Percentiles rank a stretch among this genome's conserved stretches.
These are phyloP conservation scores for Uronychia binucleata DNA, from an alignment of 73 alveolate species.

Conservation along the genomic window DNA sequence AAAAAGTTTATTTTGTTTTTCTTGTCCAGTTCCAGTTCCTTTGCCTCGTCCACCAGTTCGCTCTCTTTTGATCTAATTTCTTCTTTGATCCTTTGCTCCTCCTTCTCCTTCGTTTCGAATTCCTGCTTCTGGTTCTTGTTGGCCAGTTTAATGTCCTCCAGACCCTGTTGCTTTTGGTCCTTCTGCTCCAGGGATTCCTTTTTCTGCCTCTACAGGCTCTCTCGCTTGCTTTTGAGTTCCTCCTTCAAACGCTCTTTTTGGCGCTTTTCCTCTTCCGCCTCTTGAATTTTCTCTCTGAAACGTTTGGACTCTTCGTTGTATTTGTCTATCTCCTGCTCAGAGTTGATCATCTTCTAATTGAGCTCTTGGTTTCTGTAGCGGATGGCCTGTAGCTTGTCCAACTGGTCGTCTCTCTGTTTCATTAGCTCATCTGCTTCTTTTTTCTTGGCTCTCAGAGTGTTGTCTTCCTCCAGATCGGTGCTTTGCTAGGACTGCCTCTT, in stretches of 20 bases:
- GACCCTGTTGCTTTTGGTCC: slow-evolving; percentile 47
- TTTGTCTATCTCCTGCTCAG: slow-evolving; percentile 41
- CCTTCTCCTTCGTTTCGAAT: slow-evolving; percentile 31
- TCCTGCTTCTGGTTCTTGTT: slow-evolving; percentile 59
- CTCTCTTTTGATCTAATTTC: slow-evolving; percentile 46
- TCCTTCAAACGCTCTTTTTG: slow-evolving; percentile 54
- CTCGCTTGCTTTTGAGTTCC: slow-evolving; percentile 55
- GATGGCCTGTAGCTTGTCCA: slow-evolving; percentile 39
- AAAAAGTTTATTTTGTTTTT: slow-evolving; percentile 27
- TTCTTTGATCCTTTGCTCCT: slow-evolving; percentile 39
- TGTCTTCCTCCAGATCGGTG: slow-evolving; percentile 74
- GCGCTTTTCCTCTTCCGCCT: slow-evolving; percentile 53
- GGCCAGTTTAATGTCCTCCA: slow-evolving; percentile 50
- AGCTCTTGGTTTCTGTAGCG: slow-evolving; percentile 37
- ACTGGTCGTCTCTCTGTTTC: slow-evolving; percentile 44
- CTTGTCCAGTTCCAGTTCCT: slow-evolving; percentile 56
- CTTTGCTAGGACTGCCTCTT: slow-evolving; percentile 31
- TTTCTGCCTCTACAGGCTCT: slow-evolving; percentile 44
- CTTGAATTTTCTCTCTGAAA: slow-evolving; percentile 58
- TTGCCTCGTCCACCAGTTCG: slow-evolving; percentile 43
- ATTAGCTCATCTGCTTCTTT: slow-evolving; percentile 46
- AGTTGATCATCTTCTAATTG: slow-evolving; percentile 21
- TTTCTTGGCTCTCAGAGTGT: slow-evolving; percentile 34
- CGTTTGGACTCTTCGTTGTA: slow-evolving; percentile 53
- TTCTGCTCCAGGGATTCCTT: slow-evolving; percentile 51